A percentile compares a stretch with the other conserved stretches of the same genome.
phyloP scores from a whole-genome alignment of 1,284 basidiomycete genomes.

The Mycosarcoma mackinlayi region DNA sequence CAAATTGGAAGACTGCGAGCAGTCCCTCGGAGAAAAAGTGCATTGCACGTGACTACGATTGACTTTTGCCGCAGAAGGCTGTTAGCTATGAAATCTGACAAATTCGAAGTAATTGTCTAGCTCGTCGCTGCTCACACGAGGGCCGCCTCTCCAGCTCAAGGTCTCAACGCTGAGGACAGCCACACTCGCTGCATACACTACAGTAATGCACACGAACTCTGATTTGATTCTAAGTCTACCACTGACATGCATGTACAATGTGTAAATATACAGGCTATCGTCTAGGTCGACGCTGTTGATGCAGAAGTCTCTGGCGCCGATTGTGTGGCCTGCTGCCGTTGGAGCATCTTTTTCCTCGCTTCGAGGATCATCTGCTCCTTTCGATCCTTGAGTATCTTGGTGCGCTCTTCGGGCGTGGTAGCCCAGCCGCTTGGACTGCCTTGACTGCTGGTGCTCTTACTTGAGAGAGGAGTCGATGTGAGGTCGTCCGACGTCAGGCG shows the following conservation, averaged over 20 bases:
- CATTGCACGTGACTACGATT: conserved; percentile 9
- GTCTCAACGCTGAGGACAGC: not conserved
- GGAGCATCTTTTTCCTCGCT: conserved; percentile 42
- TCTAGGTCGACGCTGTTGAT: conserved; percentile 5
- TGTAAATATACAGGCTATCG: no score
- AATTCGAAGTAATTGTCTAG: not conserved
- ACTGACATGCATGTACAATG: no score
- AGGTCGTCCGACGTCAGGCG: conserved; percentile 16
- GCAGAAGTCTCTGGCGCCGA: not conserved
- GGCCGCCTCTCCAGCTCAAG: not conserved
- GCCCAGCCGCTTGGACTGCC: conserved; percentile 46
- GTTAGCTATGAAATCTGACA: no score
- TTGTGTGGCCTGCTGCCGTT: conserved; percentile 28
- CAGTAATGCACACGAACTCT: no score
- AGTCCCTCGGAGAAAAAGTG: conserved; percentile 1
- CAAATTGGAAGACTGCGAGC: not conserved
- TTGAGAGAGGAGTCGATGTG: conserved; percentile 17
- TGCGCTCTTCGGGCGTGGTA: conserved; percentile 38
- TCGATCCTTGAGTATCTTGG: conserved; percentile 43
- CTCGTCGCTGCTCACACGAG: not conserved
- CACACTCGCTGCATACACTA: no score
- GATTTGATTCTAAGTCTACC: no score
- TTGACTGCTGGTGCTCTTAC: conserved; percentile 18
- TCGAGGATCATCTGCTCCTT: conserved; percentile 56
- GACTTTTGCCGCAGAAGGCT: not conserved